Conservation (phyloP, 108 stramenopile species). For the Skeletonema menzelii region DNA sequence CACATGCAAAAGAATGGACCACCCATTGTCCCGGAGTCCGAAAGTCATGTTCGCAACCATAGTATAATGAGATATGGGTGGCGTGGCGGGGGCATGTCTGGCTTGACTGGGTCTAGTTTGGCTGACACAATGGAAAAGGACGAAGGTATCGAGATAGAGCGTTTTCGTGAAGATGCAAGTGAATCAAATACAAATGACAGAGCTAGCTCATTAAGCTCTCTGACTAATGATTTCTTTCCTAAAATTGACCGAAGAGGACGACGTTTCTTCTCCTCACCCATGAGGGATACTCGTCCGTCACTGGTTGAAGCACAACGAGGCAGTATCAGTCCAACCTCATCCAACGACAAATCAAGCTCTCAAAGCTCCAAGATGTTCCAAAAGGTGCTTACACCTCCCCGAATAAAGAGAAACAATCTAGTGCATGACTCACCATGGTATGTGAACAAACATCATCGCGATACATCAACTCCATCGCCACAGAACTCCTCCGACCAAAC, state of each 20-base stretch:
- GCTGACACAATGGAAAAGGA: background rate
- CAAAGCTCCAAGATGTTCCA: background rate
- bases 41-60: background rate
- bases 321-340: background rate
- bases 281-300: background rate
- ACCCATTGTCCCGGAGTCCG: background rate
- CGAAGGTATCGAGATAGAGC: background rate
- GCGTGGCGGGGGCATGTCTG: background rate
- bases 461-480: conserved; percentile 1
- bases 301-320: background rate
- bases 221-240: background rate
- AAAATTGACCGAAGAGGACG: background rate
- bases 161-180: background rate
- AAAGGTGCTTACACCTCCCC: background rate
- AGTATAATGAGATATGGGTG: background rate
- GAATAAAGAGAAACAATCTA: background rate
- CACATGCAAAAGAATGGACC: conserved; percentile 8
- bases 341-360: background rate
- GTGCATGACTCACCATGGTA: background rate
- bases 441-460: background rate
- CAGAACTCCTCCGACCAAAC: background rate
- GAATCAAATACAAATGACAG: background rate
- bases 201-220: background rate
- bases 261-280: background rate
- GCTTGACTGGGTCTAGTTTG: conserved; percentile 1